Base-by-base conservation (phyloP, 2,329 filamentous ascomycete genomes). In the Cryphonectria parasitica region DNA sequence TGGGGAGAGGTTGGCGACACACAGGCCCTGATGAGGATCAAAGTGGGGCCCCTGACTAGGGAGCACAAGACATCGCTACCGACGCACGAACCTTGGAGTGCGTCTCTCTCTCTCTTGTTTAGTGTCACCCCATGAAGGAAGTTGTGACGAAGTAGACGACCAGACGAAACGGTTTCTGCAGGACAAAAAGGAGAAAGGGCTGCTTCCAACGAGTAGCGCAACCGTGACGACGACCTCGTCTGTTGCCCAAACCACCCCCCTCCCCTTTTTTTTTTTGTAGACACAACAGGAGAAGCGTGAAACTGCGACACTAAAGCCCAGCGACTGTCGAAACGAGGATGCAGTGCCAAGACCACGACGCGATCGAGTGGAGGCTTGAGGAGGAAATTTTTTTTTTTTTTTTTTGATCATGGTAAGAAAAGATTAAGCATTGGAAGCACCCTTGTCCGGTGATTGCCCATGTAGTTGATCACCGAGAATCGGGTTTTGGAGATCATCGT, bases 141-240 rank as follows among this genome's bases (percentile, higher is more conserved):
- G 64, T 68, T 70, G 68, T 63, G 71, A 72, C 71, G 68, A 68
- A 22, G 39, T 31, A 66, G 43, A 52, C 64, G 69, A 68, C 68
- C 43, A 68, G 71, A 72, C 71, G 71, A 72, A 70, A 72, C 71
- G 39, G 5, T 1, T 3, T 31, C 28, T 28, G 60, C 58, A 34
- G 36, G 22, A 17, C 15, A 43, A 39, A 36, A 45, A 43, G 34
- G 43, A 45, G n/a, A 34, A 34, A 28, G 22, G 10, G 25, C 17
- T 62, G 43, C 28, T 62, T n/a, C 19, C 43, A 36, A 34, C 34
- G 34, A 17, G 36, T 6, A 22, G 56, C 25, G 28, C 25, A 25
- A 22, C n/a, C 41, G n/a, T 36, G 58, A 68, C 41, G 56, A 25
- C 43, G 39, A 15, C 19, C 31, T 34, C 31, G 66, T 45, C 25